A percentile compares a stretch with the other conserved stretches of the same genome.
Conservation (phyloP, 345 rosid species). For the Mangifera indica region DNA sequence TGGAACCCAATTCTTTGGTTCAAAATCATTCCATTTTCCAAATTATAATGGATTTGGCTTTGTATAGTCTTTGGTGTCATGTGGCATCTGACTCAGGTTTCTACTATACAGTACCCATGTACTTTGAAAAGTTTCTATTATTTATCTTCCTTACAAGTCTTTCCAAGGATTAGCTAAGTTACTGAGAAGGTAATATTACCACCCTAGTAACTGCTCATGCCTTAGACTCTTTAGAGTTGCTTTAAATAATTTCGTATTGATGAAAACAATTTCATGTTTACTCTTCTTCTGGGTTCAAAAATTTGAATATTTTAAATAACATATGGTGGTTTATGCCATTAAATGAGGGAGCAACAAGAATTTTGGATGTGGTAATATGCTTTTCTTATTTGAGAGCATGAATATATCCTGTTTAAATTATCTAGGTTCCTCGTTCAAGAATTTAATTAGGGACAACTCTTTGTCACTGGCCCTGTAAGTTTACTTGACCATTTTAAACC, state of each 20-base stretch:
- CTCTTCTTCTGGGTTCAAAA: neutral
- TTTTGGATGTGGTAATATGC: neutral
- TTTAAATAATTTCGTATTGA: neutral
- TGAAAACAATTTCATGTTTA: neutral
- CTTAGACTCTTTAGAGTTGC: neutral
- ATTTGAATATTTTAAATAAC: no score
- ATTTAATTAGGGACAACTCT: neutral
- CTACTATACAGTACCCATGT: no score
- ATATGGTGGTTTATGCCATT: neutral
- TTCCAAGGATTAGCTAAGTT: neutral
- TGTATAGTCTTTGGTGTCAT: neutral
- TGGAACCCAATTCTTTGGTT: neutral
- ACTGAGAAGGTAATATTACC: neutral
- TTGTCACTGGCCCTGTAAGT: no score
- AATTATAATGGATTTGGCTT: neutral
- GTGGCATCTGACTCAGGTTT: no score
- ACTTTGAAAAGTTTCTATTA: neutral
- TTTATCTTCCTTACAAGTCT: neutral
- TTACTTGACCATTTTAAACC: no score
- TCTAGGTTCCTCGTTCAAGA: neutral
- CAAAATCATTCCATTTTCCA: neutral
- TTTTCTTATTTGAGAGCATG: neutral
- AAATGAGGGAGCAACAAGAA: slow-evolving; percentile 1
- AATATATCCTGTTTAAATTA: neutral
- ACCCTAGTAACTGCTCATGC: neutral